phyloP scores from a whole-genome alignment of 2,329 filamentous ascomycete species.

The Talaromyces islandicus region DNA sequence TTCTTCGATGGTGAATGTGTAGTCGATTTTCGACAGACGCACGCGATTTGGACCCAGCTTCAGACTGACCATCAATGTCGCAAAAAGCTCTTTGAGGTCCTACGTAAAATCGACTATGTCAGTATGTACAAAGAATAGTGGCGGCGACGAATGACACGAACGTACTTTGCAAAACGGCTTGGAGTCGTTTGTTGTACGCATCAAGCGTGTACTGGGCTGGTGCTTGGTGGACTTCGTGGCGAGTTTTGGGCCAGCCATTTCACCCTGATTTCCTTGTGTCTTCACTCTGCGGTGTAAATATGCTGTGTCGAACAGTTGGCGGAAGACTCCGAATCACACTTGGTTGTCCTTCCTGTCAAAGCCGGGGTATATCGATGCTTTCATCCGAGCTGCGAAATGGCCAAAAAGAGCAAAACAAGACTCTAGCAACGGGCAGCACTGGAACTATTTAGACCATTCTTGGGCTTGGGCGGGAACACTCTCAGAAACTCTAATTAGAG shows the following conservation, averaged over 20 bases:
- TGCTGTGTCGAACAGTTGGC: not conserved
- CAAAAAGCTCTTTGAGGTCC: slow-evolving; percentile 97
- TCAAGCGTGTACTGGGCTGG: slow-evolving; percentile 88
- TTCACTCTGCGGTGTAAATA: not conserved
- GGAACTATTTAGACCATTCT: not conserved
- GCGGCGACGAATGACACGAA: not conserved
- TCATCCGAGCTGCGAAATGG: not conserved
- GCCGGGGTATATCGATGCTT: not conserved
- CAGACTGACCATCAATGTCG: slow-evolving; percentile 89
- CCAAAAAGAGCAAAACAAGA: not conserved
- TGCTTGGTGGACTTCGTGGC: slow-evolving; percentile 66
- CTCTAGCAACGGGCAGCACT: not conserved
- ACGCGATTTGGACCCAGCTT: slow-evolving; percentile 84
- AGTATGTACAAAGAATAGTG: not conserved
- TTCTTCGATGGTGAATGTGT: slow-evolving; percentile 94
- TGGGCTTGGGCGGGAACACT: not conserved
- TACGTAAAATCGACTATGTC: slow-evolving; percentile 54
- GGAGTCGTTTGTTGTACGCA: slow-evolving; percentile 98
- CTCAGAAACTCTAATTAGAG: not conserved
- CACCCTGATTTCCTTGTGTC: not conserved
- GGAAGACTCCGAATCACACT: no score
- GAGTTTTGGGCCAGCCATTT: not conserved
- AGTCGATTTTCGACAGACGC: slow-evolving; percentile 81
- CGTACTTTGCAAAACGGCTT: slow-evolving; percentile 87
- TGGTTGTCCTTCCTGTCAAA: not conserved